These are phyloP conservation scores for Massariosphaeria phaeospora DNA, from an alignment of 495 filamentous ascomycete genomes.

Conservation along the genomic window DNA sequence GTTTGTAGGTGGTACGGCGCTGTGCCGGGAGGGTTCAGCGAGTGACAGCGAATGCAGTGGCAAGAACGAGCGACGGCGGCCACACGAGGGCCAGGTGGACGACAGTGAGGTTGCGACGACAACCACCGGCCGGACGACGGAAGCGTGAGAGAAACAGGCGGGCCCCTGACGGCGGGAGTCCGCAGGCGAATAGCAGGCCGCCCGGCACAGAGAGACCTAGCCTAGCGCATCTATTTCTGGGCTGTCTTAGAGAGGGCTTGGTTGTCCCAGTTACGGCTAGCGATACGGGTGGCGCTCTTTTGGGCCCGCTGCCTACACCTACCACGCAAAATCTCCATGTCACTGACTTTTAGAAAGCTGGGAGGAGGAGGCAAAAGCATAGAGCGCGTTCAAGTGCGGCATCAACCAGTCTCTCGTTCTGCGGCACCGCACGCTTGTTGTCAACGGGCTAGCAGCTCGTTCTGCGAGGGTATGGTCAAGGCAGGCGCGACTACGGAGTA, in stretches of 20 bases:
- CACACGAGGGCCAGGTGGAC: constrained; percentile 25
- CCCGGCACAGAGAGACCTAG: background rate
- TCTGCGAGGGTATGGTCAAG: too few species aligned
- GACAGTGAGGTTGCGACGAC: constrained; percentile 12
- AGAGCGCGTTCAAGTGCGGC: too few species aligned
- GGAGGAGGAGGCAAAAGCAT: background rate
- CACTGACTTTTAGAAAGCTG: background rate
- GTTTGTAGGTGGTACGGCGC: constrained; percentile 7
- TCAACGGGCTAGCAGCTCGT: too few species aligned
- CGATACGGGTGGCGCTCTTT: constrained; percentile 18
- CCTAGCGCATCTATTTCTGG: constrained; percentile 14
- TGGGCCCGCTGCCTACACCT: too few species aligned
- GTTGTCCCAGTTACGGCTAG: constrained; percentile 28
- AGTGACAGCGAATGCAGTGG: constrained; percentile 25
- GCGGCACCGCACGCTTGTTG: too few species aligned
- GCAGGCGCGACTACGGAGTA: too few species aligned
- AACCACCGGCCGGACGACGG: constrained; percentile 1
- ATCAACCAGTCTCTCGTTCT: too few species aligned
- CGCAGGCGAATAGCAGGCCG: constrained; percentile 10
- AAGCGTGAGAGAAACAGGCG: background rate
- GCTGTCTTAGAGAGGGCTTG: background rate
- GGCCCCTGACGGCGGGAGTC: constrained; percentile 8
- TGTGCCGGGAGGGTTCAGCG: constrained; percentile 14
- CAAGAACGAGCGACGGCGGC: constrained; percentile 5
- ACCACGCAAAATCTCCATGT: background rate